Conservation (phyloP, 257 asterid genomes). For the Scutellaria barbata region DNA sequence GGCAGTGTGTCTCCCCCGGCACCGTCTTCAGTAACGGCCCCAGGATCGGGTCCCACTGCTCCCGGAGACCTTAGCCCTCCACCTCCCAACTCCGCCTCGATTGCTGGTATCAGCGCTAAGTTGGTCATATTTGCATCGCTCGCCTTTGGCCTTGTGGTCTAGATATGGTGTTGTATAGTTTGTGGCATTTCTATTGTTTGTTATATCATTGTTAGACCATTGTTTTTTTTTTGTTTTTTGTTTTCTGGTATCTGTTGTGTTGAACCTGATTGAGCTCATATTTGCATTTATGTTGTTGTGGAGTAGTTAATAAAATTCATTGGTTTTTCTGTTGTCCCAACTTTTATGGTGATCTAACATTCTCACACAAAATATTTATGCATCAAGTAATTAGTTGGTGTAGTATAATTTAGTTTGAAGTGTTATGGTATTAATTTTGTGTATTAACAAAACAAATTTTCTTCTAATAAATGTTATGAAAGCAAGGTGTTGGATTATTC, state of each 20-base stretch:
- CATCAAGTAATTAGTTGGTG: too few species aligned
- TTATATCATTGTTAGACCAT: conserved; percentile 28
- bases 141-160: conserved; percentile 41
- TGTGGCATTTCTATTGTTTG: conserved; percentile 30
- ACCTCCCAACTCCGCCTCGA: conserved; percentile 44
- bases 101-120: conserved; percentile 12
- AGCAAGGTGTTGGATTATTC: too few species aligned
- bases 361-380: neutral
- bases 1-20: conserved; percentile 34
- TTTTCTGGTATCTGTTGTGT: neutral
- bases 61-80: conserved; percentile 28
- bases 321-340: neutral
- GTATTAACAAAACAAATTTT: too few species aligned
- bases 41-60: conserved; percentile 12
- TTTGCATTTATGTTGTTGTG: conserved; percentile 28
- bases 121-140: conserved; percentile 34
- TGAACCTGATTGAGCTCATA: conserved; percentile 28
- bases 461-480: too few species aligned
- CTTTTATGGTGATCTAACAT: neutral
- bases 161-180: conserved; percentile 32
- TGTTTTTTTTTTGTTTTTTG: conserved; percentile 35
- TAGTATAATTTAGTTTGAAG: too few species aligned
- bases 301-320: conserved; percentile 30
- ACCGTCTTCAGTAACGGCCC: neutral
- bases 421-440: too few species aligned